Base-by-base conservation (phyloP, 2,329 filamentous ascomycete species). In the Botryotinia globosa region DNA sequence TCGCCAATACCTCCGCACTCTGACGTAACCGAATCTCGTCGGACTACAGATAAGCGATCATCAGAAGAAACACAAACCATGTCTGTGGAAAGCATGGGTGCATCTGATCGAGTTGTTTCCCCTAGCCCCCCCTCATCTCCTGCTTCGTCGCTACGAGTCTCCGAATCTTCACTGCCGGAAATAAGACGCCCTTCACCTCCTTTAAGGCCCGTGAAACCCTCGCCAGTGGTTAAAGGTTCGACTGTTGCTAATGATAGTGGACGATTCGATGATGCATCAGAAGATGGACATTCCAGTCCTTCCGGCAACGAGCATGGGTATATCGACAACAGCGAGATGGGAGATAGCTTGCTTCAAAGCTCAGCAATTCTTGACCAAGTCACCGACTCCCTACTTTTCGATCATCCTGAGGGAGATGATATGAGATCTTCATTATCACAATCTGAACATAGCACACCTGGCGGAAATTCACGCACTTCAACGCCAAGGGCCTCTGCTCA, bases 1-100 rank as follows among this genome's bases (percentile, higher is more conserved):
- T 91, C 89, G 1, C 89, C 90, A 3, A 81, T 83, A 9, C 83
- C 85, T 73, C 84, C 84, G 7, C 83, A 82, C 66, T 88, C 87
- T 10, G 77, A 79, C 65, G 80, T 85, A 9, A 79, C 82, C 14
- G 76, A 82, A 37, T 77, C 80, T 44, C 81, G 76, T 56, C 79
- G 77, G 29, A 18, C n/a, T 32, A 22, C 37, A 37, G 69, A 71
- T 20, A 37, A 45, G 54, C 63, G 37, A 45, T 75, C 75, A 32
- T 76, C 78, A 20, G 73, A 78, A 4, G 76, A 74, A 61, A 68
- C 75, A 78, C 78, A 25, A 74, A 76, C 71, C 74, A 80, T 48
- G 62, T 88, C 39, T 77, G 86, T 25, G 77, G 79, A 67, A 80
- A 82, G 74, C 76, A 67, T 67, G 18, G 72, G 61, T 58, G 34